Evolutionary conservation across 2,329 filamentous ascomycete genomes (phyloP).

Genomic region (Pseudofabraea citricarpa): DNA sequence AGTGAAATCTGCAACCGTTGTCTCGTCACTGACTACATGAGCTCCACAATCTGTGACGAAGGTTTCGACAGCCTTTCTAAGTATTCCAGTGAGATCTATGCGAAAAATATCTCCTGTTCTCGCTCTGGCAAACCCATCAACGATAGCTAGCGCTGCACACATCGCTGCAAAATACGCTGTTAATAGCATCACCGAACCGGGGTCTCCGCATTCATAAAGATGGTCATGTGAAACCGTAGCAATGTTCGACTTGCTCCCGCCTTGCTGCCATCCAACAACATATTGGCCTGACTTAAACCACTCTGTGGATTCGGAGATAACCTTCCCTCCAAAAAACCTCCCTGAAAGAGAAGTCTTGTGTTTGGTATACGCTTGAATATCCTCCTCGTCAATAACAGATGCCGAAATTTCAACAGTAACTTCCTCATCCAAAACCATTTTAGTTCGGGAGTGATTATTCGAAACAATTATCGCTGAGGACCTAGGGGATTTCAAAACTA

Average conservation of each 20-base stretch:
- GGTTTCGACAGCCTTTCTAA: background rate
- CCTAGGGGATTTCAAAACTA: background rate
- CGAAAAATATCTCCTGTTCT: background rate
- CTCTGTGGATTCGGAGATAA: background rate
- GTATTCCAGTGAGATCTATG: background rate
- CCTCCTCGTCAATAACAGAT: background rate
- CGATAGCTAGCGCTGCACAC: background rate
- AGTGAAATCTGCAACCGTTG: slow-evolving; percentile 2
- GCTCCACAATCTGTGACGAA: background rate
- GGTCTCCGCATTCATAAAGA: background rate
- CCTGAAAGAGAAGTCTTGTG: background rate
- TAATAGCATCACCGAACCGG: background rate
- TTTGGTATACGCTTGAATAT: background rate
- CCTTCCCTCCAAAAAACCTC: background rate
- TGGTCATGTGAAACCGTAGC: background rate
- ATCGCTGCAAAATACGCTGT: background rate
- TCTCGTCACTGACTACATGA: background rate
- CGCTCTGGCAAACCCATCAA: background rate
- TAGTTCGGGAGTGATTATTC: background rate
- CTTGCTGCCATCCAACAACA: background rate
- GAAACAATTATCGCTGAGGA: background rate
- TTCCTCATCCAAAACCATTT: background rate
- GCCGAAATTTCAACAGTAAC: background rate
- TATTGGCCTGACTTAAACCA: background rate
- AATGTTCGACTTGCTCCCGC: background rate